A percentile compares a stretch with the other conserved stretches of the same genome.
Evolutionary conservation across 805 yeast genomes (phyloP).

Genomic region (Wickerhamiella kurtzmanii): DNA sequence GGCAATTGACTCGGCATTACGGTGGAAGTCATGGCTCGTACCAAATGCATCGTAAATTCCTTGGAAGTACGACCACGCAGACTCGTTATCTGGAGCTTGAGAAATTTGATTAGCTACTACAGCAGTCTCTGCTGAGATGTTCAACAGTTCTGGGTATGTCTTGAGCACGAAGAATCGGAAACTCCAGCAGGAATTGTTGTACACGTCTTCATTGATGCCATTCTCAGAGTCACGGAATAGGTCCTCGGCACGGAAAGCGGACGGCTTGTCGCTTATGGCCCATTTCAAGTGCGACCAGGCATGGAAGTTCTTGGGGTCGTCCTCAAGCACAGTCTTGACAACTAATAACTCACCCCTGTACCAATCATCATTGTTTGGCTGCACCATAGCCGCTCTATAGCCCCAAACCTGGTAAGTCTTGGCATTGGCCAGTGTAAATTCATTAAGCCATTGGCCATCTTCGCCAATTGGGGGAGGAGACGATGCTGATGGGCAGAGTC

Average conservation of each 20-base stretch:
- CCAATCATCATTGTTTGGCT: slow-evolving; percentile 21
- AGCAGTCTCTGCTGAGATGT: slow-evolving; percentile 36
- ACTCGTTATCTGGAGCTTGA: slow-evolving; percentile 64
- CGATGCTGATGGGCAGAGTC: slow-evolving; percentile 20
- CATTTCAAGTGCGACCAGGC: slow-evolving; percentile 91
- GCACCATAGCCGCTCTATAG: slow-evolving; percentile 57
- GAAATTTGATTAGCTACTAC: slow-evolving; percentile 39
- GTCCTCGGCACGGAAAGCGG: slow-evolving; percentile 10
- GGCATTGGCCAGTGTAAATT: slow-evolving; percentile 57
- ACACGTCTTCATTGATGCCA: slow-evolving; percentile 46
- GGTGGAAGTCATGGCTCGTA: neutral
- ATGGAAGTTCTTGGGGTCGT: slow-evolving; percentile 84
- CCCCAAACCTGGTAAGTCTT: slow-evolving; percentile 98
- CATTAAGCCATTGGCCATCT: slow-evolving; percentile 73
- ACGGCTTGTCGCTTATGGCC: slow-evolving; percentile 40
- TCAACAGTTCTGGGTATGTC: slow-evolving; percentile 12
- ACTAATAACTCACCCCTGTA: slow-evolving; percentile 48
- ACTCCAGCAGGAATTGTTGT: slow-evolving; percentile 91
- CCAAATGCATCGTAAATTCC: slow-evolving; percentile 28
- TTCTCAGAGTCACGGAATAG: slow-evolving; percentile 37
- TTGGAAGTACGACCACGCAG: slow-evolving; percentile 70
- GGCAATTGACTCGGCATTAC: neutral
- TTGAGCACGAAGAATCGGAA: slow-evolving; percentile 52
- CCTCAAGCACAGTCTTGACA: slow-evolving; percentile 51
- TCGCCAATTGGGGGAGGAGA: slow-evolving; percentile 18